These are phyloP conservation scores for Trichophyton rubrum DNA, from an alignment of 2,329 filamentous ascomycete species.

Conservation along the genomic window DNA sequence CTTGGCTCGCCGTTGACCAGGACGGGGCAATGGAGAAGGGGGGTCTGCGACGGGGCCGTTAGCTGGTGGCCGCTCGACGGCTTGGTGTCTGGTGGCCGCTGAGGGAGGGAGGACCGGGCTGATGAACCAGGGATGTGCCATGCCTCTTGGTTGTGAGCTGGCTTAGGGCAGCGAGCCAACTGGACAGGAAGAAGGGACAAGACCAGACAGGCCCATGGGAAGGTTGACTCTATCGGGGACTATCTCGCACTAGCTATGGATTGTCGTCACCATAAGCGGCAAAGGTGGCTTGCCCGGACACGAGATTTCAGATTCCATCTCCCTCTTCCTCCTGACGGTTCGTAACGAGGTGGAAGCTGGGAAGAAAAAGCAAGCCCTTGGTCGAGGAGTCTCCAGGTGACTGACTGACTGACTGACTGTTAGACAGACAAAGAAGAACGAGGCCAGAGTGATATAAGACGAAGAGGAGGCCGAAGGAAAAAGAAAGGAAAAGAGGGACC, in stretches of 20 bases:
- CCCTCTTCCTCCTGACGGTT: neutral
- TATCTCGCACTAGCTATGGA: conserved; percentile 1
- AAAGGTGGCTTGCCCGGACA: conserved; percentile 3
- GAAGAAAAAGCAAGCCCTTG: neutral
- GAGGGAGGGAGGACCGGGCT: neutral
- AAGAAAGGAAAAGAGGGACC: neutral
- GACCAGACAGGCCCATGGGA: neutral
- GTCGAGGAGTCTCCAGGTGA: neutral
- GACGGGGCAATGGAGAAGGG: neutral
- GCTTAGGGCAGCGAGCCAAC: neutral
- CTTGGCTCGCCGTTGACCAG: neutral
- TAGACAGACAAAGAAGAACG: too few relatives aligned
- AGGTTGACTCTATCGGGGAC: conserved; percentile 3
- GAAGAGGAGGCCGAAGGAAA: neutral
- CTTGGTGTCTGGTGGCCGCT: neutral
- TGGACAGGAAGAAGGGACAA: neutral
- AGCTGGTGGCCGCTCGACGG: neutral
- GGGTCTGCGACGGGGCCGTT: neutral
- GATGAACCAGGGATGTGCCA: neutral
- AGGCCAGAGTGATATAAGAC: neutral
- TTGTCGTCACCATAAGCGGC: conserved; percentile 1
- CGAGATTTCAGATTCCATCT: neutral
- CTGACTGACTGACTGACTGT: neutral
- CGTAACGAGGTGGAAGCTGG: neutral
- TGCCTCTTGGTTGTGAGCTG: too few relatives aligned